Evolutionary conservation across 768 basidiomycete species (phyloP).

Genomic region (Asterophora parasitica): DNA sequence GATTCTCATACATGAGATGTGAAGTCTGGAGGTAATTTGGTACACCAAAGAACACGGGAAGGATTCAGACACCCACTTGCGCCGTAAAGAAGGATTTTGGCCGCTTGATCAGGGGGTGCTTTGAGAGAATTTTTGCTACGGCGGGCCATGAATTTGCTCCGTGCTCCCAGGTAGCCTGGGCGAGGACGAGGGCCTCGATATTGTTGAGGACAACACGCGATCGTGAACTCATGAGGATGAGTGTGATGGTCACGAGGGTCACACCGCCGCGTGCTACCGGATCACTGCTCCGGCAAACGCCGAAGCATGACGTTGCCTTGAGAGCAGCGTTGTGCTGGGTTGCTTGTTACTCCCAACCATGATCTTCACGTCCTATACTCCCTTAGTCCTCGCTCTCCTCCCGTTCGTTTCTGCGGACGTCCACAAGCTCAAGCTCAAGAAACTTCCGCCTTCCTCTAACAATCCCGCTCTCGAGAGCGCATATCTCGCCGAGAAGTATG

Average conservation of each 20-base stretch:
- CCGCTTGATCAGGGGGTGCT: conserved; percentile 64
- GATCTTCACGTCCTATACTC: conserved; percentile 32
- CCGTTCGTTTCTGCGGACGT: conserved; percentile 55
- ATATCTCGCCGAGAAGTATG: conserved; percentile 94
- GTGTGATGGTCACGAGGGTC: neutral
- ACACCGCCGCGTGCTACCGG: neutral
- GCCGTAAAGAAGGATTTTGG: conserved; percentile 65
- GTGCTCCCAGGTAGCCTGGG: conserved; percentile 83
- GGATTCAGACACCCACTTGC: conserved; percentile 40
- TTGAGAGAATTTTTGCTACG: conserved; percentile 60
- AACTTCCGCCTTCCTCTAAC: conserved; percentile 58
- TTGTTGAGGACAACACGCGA: conserved; percentile 25
- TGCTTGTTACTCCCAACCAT: conserved; percentile 31
- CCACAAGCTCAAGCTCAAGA: conserved; percentile 87
- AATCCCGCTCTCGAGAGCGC: conserved; percentile 70
- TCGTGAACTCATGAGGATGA: conserved; percentile 27
- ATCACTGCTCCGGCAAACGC: conserved; percentile 10
- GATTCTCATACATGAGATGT: conserved; percentile 54
- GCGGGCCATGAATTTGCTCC: conserved; percentile 66
- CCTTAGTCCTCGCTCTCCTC: conserved; percentile 38
- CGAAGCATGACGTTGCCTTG: conserved; percentile 17
- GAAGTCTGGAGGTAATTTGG: conserved; percentile 48
- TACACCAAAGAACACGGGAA: conserved; percentile 9
- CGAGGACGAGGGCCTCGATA: conserved; percentile 74
- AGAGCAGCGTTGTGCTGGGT: too few relatives aligned